A percentile compares a stretch with the other conserved stretches of the same genome.
Conservation (phyloP, 176 grass and related monocot genomes). For the Miscanthus lutarioriparius region DNA sequence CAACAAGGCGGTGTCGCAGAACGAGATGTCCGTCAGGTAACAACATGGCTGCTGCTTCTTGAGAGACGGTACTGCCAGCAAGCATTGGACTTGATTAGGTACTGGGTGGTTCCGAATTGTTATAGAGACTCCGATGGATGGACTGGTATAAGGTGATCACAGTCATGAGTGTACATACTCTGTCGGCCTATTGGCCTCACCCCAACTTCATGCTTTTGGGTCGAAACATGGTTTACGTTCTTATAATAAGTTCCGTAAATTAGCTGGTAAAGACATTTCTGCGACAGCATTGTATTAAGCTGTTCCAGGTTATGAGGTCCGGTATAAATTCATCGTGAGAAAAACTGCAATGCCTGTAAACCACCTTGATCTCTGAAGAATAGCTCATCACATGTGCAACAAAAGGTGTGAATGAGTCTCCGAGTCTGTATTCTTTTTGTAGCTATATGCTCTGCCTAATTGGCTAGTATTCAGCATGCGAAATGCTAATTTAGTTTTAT, state of each 20-base stretch:
- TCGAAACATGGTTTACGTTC: slow-evolving; percentile 50
- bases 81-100: slow-evolving; percentile 23
- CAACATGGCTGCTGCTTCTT: slow-evolving; percentile 39
- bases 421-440: not conserved
- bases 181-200: slow-evolving; percentile 28
- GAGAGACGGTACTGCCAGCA: slow-evolving; percentile 20
- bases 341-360: slow-evolving; percentile 27
- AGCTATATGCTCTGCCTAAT: not conserved
- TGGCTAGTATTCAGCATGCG: not conserved
- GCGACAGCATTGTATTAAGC: slow-evolving; percentile 33
- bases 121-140: slow-evolving; percentile 33
- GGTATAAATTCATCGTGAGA: slow-evolving; percentile 36
- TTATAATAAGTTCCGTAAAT: slow-evolving; percentile 40
- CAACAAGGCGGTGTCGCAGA: slow-evolving; percentile 76
- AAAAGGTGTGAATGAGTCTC: not conserved
- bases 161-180: slow-evolving; percentile 46
- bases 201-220: slow-evolving; percentile 32
- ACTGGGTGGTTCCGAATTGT: slow-evolving; percentile 4
- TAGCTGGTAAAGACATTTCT: slow-evolving; percentile 41
- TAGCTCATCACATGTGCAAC: slow-evolving; percentile 17
- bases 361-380: slow-evolving; percentile 23
- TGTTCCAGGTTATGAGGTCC: slow-evolving; percentile 23
- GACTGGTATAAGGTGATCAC: slow-evolving; percentile 41
- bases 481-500: not conserved
- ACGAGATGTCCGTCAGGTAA: slow-evolving; percentile 54